Conservation (phyloP, 1,284 basidiomycete species). For the Cutaneotrichosporon sp. region DNA sequence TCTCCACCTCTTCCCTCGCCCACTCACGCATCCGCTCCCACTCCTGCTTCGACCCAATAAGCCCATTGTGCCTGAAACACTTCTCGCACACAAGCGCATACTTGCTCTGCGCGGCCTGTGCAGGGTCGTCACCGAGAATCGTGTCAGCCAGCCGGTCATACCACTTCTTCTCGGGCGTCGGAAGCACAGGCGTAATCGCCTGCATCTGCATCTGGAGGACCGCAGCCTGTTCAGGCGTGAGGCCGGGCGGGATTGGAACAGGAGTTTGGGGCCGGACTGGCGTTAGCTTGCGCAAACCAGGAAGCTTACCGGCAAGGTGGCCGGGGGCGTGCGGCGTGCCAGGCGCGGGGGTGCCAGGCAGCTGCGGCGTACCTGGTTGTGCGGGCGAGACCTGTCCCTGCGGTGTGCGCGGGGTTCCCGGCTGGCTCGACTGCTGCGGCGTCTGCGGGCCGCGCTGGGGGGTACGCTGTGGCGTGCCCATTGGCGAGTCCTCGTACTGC, state of each 20-base stretch:
- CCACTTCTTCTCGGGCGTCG: constrained; percentile 74
- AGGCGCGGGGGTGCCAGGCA: not conserved
- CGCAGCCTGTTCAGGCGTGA: constrained; percentile 48
- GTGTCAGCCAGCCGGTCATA: constrained; percentile 85
- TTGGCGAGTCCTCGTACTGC: constrained; percentile 71
- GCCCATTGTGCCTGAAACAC: constrained; percentile 91
- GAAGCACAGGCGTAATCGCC: constrained; percentile 49
- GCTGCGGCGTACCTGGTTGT: not conserved
- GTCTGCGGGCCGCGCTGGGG: constrained; percentile 4
- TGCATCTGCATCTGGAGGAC: constrained; percentile 47
- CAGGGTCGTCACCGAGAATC: constrained; percentile 77
- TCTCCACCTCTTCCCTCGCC: not conserved
- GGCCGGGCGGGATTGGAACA: constrained; percentile 34
- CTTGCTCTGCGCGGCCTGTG: constrained; percentile 57
- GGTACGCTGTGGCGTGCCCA: not conserved
- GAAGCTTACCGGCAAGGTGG: constrained; percentile 27
- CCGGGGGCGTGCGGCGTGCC: constrained; percentile 37
- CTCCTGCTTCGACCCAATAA: constrained; percentile 76
- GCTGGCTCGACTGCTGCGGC: not conserved
- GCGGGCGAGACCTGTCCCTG: not conserved
- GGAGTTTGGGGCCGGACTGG: constrained; percentile 24
- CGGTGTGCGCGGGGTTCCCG: not conserved
- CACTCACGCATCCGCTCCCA: constrained; percentile 89
- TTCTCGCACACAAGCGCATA: constrained; percentile 93
- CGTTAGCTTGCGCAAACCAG: not conserved